A percentile compares a stretch with the other conserved stretches of the same genome.
Evolutionary conservation across 176 grass and related monocot genomes (phyloP).

Genomic region (Bromus sterilis): DNA sequence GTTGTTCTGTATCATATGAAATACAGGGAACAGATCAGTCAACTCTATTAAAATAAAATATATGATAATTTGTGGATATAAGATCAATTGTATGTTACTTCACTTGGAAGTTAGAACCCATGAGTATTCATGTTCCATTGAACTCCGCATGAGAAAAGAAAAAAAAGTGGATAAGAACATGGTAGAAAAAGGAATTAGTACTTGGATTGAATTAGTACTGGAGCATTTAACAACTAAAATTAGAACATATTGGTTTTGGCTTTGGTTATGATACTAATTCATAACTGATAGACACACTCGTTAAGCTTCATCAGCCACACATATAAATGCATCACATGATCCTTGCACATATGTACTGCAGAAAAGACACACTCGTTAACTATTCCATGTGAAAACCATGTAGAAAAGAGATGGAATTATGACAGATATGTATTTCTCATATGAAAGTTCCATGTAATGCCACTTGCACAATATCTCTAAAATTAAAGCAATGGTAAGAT

Average conservation of each 20-base stretch:
- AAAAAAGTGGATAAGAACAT: neutral
- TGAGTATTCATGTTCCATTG: neutral
- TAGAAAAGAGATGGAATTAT: neutral
- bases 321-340: conserved; percentile 1
- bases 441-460: neutral
- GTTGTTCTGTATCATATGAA: neutral
- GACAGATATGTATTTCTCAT: neutral
- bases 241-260: neutral
- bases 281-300: neutral
- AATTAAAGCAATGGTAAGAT: no score
- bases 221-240: neutral
- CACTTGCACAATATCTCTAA: neutral
- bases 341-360: neutral
- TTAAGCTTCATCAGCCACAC: neutral
- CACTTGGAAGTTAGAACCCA: neutral
- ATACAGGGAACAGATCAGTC: neutral
- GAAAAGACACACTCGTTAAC: no score
- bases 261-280: neutral
- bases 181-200: neutral
- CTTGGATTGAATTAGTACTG: neutral
- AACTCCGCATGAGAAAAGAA: neutral
- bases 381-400: neutral
- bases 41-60: neutral
- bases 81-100: neutral
- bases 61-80: neutral